Percentiles rank a stretch among this genome's conserved stretches.
These are phyloP conservation scores for Hanseniaspora lachancei DNA, from an alignment of 805 yeast genomes.

Conservation along the genomic window DNA sequence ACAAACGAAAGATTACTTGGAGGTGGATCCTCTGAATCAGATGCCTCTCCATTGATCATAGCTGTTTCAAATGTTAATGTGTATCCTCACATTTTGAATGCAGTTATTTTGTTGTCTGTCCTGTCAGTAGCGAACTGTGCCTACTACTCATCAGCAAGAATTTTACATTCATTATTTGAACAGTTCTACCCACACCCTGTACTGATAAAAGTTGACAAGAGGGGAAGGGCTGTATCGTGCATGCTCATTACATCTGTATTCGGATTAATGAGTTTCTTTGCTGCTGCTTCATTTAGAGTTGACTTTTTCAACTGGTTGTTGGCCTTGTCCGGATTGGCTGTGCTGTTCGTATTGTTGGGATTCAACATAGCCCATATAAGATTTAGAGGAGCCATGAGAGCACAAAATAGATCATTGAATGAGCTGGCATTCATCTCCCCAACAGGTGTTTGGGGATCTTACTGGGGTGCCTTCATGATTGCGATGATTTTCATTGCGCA, in stretches of 20 bases:
- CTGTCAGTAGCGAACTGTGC: slow-evolving; percentile 64
- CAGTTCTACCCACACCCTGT: slow-evolving; percentile 50
- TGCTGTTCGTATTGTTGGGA: slow-evolving; percentile 43
- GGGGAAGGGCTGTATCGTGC: slow-evolving; percentile 68
- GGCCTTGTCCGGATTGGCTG: slow-evolving; percentile 40
- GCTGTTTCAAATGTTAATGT: slow-evolving; percentile 52
- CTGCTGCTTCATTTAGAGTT: slow-evolving; percentile 34
- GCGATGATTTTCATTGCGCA: slow-evolving; percentile 50
- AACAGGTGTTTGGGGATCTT: slow-evolving; percentile 51
- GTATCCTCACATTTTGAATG: slow-evolving; percentile 58
- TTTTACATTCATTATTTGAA: slow-evolving; percentile 52
- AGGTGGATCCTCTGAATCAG: slow-evolving; percentile 39
- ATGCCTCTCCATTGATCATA: slow-evolving; percentile 64
- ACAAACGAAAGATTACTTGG: slow-evolving; percentile 37
- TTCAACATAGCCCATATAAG: slow-evolving; percentile 40
- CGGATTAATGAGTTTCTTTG: slow-evolving; percentile 47
- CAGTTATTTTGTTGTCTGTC: slow-evolving; percentile 53
- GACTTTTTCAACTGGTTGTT: slow-evolving; percentile 44
- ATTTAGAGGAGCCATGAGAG: slow-evolving; percentile 42
- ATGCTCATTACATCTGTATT: slow-evolving; percentile 39
- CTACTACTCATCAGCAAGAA: slow-evolving; percentile 57
- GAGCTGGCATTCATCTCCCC: slow-evolving; percentile 54
- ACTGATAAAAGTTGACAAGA: slow-evolving; percentile 57
- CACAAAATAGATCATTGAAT: slow-evolving; percentile 43
- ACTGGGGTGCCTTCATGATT: slow-evolving; percentile 42